Percentiles rank a stretch among this genome's conserved stretches.
phyloP scores from a whole-genome alignment of 2,329 filamentous ascomycete species.

The Talaromyces verruculosus region DNA sequence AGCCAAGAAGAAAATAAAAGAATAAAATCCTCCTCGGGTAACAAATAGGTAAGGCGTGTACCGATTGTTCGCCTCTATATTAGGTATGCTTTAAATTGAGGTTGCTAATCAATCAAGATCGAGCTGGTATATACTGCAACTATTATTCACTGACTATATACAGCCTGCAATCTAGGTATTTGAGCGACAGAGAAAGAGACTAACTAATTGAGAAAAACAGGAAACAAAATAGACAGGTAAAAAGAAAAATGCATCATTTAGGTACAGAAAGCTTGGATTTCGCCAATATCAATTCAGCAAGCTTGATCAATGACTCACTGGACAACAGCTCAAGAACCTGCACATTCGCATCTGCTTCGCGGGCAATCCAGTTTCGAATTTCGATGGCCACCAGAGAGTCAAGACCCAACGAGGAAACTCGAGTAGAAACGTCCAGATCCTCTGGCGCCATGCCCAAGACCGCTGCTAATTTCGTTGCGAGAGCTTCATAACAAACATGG shows the following conservation, averaged over 20 bases:
- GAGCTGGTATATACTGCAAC: background rate
- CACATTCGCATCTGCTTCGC: conserved; percentile 46
- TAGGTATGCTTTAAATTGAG: background rate
- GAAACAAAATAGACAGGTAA: background rate
- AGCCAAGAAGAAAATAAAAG: background rate
- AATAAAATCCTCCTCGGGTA: background rate
- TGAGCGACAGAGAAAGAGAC: background rate
- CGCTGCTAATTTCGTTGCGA: conserved; percentile 9
- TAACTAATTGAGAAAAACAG: background rate
- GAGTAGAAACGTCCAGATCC: conserved; percentile 14
- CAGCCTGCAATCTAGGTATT: background rate
- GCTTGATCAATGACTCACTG: conserved; percentile 12
- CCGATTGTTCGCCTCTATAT: background rate
- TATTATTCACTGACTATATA: background rate
- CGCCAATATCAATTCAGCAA: conserved; percentile 10
- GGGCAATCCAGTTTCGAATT: conserved; percentile 37
- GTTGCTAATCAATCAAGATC: background rate
- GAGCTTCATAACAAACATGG: conserved; percentile 5
- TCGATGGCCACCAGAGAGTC: conserved; percentile 36
- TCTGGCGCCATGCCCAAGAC: conserved; percentile 4
- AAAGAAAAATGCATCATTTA: background rate
- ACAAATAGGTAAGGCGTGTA: background rate
- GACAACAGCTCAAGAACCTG: conserved; percentile 39
- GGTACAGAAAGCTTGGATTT: conserved; percentile 15
- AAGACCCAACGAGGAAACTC: conserved; percentile 25